Evolutionary conservation across 2,329 filamentous ascomycete genomes (phyloP).

Genomic region (Thielaviopsis cerberus): DNA sequence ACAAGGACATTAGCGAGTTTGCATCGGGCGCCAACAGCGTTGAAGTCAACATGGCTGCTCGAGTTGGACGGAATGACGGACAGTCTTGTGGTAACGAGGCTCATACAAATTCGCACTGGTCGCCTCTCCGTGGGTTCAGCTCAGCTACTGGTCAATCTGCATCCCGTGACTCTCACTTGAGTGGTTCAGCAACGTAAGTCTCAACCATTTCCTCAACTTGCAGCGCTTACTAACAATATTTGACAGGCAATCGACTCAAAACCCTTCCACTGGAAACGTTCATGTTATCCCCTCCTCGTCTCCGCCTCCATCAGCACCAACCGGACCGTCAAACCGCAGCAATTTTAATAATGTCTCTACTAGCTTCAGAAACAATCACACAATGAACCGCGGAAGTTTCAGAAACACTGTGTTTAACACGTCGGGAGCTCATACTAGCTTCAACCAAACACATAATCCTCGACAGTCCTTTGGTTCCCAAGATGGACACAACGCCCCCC

Average conservation of each 20-base stretch:
- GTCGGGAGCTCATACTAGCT: not conserved
- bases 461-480: not conserved
- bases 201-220: too few species aligned
- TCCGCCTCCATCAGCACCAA: constrained; percentile 8
- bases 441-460: not conserved
- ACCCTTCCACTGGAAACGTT: not conserved
- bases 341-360: not conserved
- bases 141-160: not conserved
- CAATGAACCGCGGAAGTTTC: not conserved
- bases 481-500: not conserved
- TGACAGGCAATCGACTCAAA: not conserved
- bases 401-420: not conserved
- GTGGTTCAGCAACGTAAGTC: not conserved
- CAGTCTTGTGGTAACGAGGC: constrained; percentile 14
- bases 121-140: constrained; percentile 20
- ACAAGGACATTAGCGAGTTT: not conserved
- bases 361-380: not conserved
- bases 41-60: constrained; percentile 31
- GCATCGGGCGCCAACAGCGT: constrained; percentile 30
- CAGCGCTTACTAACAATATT: not conserved
- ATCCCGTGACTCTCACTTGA: not conserved
- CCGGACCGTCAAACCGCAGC: constrained; percentile 17
- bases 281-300: constrained; percentile 17
- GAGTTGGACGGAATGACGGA: constrained; percentile 19
- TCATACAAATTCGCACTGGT: constrained; percentile 19